Percentiles rank a stretch among this genome's conserved stretches.
phyloP scores from a whole-genome alignment of 169 alveolate species.

The Cryptosporidium felis region DNA sequence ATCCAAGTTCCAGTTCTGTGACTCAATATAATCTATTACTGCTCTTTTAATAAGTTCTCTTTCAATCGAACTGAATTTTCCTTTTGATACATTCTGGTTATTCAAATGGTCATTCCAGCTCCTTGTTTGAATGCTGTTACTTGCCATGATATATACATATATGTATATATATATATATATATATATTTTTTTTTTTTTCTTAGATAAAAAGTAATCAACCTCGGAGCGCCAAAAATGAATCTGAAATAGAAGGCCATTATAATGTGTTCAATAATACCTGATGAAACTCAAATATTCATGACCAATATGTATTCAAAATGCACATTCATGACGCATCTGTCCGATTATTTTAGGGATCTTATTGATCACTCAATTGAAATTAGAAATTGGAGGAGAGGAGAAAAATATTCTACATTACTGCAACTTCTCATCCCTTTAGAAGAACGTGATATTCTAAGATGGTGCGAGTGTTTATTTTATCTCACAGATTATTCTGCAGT shows the following conservation, averaged over 20 bases:
- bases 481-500: conserved; percentile 53
- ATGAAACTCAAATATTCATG: too few species aligned
- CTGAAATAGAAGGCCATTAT: too few species aligned
- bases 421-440: conserved; percentile 15
- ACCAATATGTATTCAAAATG: not conserved
- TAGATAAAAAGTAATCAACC: too few species aligned
- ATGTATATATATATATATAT: too few species aligned
- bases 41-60: conserved; percentile 29
- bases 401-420: conserved; percentile 42
- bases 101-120: conserved; percentile 64
- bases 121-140: too few species aligned
- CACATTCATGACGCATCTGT: not conserved
- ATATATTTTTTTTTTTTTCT: too few species aligned
- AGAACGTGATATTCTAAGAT: not conserved
- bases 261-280: too few species aligned
- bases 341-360: conserved; percentile 2
- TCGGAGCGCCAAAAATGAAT: too few species aligned
- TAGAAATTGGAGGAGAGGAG: conserved; percentile 67
- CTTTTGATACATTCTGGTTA: conserved; percentile 26
- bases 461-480: conserved; percentile 46
- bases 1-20: conserved; percentile 56
- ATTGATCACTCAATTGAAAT: conserved; percentile 50
- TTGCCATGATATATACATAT: too few species aligned
- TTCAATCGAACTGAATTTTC: conserved; percentile 55
- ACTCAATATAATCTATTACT: conserved; percentile 11